Evolutionary conservation across 768 basidiomycete species (phyloP), one percentile per base, ranked within the genome.

Genomic region (Pholiota microspora): DNA sequence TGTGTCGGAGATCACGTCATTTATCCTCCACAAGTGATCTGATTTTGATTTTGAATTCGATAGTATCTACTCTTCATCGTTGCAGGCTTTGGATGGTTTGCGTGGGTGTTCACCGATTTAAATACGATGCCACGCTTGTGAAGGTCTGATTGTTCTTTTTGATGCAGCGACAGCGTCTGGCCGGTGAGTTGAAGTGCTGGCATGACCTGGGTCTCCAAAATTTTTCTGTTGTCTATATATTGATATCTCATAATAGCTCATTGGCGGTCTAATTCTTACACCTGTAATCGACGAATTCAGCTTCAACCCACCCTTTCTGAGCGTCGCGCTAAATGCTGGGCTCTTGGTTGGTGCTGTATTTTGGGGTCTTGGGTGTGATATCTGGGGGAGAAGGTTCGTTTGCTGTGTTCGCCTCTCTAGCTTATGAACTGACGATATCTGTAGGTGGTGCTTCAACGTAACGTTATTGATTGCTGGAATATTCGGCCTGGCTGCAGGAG

Each of bases 101-200:
- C 85, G 86, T 87, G 66, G 67, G 85, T 74, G 9, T 18, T 24
- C 21, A 7, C 21, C 12, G 15, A 23, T 42, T 42, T 16, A 24
- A 9, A 12, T 4, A 9, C 10, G n/a, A n/a, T n/a, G n/a, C n/a
- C n/a, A n/a, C n/a, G n/a, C n/a, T n/a, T n/a, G n/a, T n/a, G n/a
- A n/a, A n/a, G n/a, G n/a, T n/a, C n/a, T n/a, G n/a, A n/a, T 16
- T 13, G 38, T 51, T 42, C 16, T 40, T 38, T n/a, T n/a, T n/a
- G n/a, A n/a, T n/a, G n/a, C 62, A 84, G 86, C 15, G 86, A 88
- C 62, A 88, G 84, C 59, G 77, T 86, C 24, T 89, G 87, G 88
- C 86, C 85, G 16, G 86, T 88, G 60, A 55, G 82, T 57, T 13
- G 24, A 35, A 28, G n/a, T n/a, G n/a, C n/a, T n/a, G n/a, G n/a